Percentiles rank a stretch among this genome's conserved stretches.
Conservation (phyloP, 2,329 filamentous ascomycete genomes). For the Colletotrichum sp. region DNA sequence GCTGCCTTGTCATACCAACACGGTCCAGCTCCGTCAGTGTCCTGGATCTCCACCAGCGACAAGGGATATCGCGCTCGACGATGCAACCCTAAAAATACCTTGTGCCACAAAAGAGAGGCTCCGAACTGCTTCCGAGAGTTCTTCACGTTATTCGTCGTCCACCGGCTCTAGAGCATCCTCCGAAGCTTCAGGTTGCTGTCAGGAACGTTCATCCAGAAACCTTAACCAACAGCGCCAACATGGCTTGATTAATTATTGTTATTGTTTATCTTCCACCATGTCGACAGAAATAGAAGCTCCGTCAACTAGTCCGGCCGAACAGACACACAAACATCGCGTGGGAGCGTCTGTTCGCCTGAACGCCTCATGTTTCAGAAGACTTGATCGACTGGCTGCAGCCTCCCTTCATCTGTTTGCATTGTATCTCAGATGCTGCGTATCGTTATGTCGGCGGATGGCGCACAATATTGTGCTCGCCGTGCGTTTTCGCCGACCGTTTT, state of each 20-base stretch:
- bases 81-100: conserved; percentile 18
- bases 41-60: neutral
- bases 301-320: neutral
- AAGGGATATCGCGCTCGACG: neutral
- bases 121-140: conserved; percentile 10
- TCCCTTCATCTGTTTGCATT: conserved; percentile 18
- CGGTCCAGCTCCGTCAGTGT: neutral
- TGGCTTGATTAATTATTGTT: neutral
- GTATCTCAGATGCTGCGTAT: neutral
- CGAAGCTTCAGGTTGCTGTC: conserved; percentile 16
- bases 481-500: neutral
- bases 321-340: conserved; percentile 10
- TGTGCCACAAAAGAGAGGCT: neutral
- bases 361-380: conserved; percentile 21
- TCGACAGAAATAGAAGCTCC: conserved; percentile 13
- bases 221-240: neutral
- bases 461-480: neutral
- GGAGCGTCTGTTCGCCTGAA: conserved; percentile 20
- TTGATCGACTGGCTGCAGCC: conserved; percentile 15
- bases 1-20: conserved; percentile 10
- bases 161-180: neutral
- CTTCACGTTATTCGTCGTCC: neutral
- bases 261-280: neutral
- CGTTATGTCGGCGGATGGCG: neutral
- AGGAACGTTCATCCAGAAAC: neutral